These are phyloP conservation scores for Lipomyces kockii DNA, from an alignment of 805 yeast species.

Conservation along the genomic window DNA sequence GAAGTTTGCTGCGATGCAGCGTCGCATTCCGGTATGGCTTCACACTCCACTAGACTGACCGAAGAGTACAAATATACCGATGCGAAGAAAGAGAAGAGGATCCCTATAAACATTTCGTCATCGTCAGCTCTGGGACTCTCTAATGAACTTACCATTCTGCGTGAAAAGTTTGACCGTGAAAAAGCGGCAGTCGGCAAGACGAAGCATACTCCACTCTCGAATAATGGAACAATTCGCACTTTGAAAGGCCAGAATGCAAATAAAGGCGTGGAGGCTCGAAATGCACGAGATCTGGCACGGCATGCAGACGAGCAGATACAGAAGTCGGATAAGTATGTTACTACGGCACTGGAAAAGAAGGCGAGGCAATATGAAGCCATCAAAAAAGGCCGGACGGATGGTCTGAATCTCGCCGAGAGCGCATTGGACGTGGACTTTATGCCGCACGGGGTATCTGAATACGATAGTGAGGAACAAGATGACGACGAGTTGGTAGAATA, in stretches of 20 bases:
- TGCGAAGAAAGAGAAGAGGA: constrained; percentile 11
- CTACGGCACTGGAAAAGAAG: constrained; percentile 24
- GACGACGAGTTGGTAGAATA: constrained; percentile 36
- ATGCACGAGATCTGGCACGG: constrained; percentile 22
- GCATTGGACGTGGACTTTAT: constrained; percentile 38
- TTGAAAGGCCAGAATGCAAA: constrained; percentile 6
- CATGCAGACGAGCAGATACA: not conserved
- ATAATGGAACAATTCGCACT: not conserved
- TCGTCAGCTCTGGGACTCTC: constrained; percentile 30
- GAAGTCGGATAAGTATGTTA: constrained; percentile 7
- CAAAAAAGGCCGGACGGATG: constrained; percentile 21
- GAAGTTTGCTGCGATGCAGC: no score
- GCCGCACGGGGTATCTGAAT: constrained; percentile 10
- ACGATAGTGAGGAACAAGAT: constrained; percentile 12
- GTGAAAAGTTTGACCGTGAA: constrained; percentile 29
- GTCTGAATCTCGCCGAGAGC: constrained; percentile 18
- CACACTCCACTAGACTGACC: not conserved
- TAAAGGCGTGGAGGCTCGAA: constrained; percentile 28
- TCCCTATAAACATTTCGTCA: constrained; percentile 28
- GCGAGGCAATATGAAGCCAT: constrained; percentile 33
- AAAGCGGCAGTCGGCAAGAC: constrained; percentile 15
- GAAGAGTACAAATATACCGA: not conserved
- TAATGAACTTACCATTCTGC: constrained; percentile 29
- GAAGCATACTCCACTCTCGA: constrained; percentile 2
- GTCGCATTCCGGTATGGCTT: not conserved